Evolutionary conservation across 2,329 filamentous ascomycete species (phyloP).

Genomic region (Tolypocladium sp.): DNA sequence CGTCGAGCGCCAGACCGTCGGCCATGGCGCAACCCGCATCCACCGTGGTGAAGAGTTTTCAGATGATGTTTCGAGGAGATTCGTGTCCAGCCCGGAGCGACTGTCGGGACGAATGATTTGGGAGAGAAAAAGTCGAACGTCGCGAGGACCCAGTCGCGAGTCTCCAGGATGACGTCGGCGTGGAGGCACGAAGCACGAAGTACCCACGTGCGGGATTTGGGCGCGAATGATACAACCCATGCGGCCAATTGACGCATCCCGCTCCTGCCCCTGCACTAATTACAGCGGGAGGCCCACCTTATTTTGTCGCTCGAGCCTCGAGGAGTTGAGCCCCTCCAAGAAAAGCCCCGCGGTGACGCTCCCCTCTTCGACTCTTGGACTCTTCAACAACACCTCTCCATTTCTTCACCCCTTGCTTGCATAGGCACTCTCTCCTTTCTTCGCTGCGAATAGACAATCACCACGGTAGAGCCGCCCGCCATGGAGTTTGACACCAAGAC

Average conservation of each 20-base stretch:
- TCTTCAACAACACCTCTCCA: neutral
- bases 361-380: neutral
- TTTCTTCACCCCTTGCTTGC: neutral
- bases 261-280: neutral
- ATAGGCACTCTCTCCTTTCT: neutral
- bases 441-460: neutral
- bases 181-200: neutral
- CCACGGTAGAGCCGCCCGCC: neutral
- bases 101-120: neutral
- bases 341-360: neutral
- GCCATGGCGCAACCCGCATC: neutral
- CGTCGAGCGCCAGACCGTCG: neutral
- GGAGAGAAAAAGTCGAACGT: neutral
- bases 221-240: neutral
- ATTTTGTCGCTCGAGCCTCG: neutral
- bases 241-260: too few relatives aligned
- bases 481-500: constrained; percentile 73
- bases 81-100: neutral
- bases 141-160: neutral
- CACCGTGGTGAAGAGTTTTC: neutral
- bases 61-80: neutral
- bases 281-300: neutral
- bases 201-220: neutral
- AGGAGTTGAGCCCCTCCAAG: neutral
- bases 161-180: neutral